A percentile compares a stretch with the other conserved stretches of the same genome.
These are phyloP conservation scores for Macrocybe gigantea DNA, from an alignment of 768 basidiomycete species.

Conservation along the genomic window DNA sequence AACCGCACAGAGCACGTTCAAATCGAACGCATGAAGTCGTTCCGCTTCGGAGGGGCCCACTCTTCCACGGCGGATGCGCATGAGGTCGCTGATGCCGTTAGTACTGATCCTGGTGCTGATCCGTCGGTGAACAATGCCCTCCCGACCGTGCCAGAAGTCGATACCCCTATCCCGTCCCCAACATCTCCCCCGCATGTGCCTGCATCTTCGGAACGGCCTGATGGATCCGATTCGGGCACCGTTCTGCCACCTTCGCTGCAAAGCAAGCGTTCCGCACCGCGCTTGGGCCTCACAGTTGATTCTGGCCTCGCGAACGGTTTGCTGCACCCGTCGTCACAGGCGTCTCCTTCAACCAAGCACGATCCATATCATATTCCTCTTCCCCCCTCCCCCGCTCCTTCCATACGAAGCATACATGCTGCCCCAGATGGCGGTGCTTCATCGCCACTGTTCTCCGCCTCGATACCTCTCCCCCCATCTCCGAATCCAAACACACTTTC, in stretches of 20 bases:
- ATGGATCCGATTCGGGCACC: too few relatives aligned
- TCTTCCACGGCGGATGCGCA: conserved; percentile 3
- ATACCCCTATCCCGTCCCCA: too few relatives aligned
- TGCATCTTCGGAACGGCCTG: too few relatives aligned
- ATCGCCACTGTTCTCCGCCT: conserved; percentile 3
- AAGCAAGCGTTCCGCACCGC: too few relatives aligned
- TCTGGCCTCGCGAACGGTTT: neutral
- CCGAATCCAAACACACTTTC: neutral
- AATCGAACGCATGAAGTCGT: conserved; percentile 22
- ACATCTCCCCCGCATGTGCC: too few relatives aligned
- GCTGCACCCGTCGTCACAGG: conserved; percentile 1
- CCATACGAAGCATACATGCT: neutral
- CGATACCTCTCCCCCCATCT: conserved; percentile 12
- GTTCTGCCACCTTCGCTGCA: too few relatives aligned
- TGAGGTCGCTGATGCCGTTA: too few relatives aligned
- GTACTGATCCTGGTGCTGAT: too few relatives aligned
- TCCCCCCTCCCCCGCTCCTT: conserved; percentile 9
- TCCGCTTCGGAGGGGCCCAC: conserved; percentile 26
- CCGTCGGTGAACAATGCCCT: too few relatives aligned
- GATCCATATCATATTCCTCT: conserved; percentile 11
- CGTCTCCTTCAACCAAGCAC: conserved; percentile 4
- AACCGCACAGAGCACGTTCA: conserved; percentile 23
- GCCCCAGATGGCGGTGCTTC: conserved; percentile 1
- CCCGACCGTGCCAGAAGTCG: too few relatives aligned
- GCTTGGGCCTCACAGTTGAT: too few relatives aligned